A percentile compares a stretch with the other conserved stretches of the same genome.
Evolutionary conservation across 2,329 filamentous ascomycete genomes (phyloP).

Genomic region (Diaporthe australafricana): DNA sequence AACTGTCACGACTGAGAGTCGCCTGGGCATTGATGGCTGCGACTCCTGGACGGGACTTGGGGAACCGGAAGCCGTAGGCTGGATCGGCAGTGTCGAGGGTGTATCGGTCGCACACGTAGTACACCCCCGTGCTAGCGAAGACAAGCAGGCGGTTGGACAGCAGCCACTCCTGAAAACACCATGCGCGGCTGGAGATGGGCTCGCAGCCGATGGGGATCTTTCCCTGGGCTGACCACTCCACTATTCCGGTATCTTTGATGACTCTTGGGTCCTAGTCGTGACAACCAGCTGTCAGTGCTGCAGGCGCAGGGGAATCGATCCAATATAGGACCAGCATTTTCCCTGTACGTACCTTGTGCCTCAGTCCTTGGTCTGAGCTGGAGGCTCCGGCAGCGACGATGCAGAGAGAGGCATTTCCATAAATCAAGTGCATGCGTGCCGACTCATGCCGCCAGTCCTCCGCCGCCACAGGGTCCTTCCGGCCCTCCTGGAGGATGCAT

Average conservation of each 20-base stretch:
- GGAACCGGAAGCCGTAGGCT: background rate
- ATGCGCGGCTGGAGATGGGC: background rate
- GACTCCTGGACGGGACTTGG: background rate
- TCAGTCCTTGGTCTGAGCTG: background rate
- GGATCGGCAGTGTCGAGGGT: background rate
- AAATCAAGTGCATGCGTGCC: background rate
- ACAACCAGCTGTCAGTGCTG: background rate
- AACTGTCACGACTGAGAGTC: background rate
- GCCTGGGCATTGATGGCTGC: background rate
- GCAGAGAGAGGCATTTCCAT: background rate
- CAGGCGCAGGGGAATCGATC: background rate
- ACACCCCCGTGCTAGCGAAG: background rate
- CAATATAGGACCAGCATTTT: background rate
- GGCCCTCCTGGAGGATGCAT: background rate
- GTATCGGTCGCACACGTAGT: background rate
- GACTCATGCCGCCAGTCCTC: background rate
- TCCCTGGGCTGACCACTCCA: background rate
- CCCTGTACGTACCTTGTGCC: background rate
- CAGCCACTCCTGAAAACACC: background rate
- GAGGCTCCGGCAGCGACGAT: background rate
- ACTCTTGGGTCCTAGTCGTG: background rate
- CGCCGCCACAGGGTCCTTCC: background rate
- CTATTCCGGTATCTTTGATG: background rate
- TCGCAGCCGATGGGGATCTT: background rate
- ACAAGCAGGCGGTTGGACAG: background rate